Evolutionary conservation across 495 filamentous ascomycete genomes (phyloP), one percentile per base, ranked within the genome.

Genomic region (Daldinia vernicosa): DNA sequence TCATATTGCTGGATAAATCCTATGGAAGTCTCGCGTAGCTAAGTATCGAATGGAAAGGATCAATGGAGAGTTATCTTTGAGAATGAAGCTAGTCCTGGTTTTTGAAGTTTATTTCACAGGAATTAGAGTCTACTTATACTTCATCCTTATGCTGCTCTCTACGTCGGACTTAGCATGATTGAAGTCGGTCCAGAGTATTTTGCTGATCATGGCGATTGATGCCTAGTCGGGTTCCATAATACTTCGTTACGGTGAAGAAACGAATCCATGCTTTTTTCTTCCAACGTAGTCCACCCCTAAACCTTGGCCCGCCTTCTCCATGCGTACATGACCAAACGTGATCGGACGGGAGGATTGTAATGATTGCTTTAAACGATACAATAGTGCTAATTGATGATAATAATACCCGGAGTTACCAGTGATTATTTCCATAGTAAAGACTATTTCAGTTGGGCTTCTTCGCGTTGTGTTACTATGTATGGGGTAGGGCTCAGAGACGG

Each of bases 1-100:
- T 58, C 63, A 66, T 66, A 24, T 12, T 58, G 39, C 6, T 24
- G 22, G 24, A 63, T 51, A 22, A 26, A 6, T 30, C 15, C 0
- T 53, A 17, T 17, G 6, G 19, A 14, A 24, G n/a, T 19, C n/a
- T 47, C 17, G n/a, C n/a, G n/a, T 9, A 9, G 4, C 14, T 14
- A 39, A 9, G 40, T 35, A 45, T 3, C 40, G 40, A 45, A 7
- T 8, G 1, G n/a, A 7, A 33, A 3, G 6, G 17, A 24, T 14
- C 4, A 54, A 4, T 40, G 11, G 28, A 19, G 7, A 19, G 7
- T 14, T 63, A n/a, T 24, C 19, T 27, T 30, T 37, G 15, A 9
- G 14, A 55, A 6, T 56, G 28, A 35, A 61, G 28, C 7, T 11
- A 26, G 40, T 33, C 17, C n/a, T 19, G 9, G 37, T 19, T 5